Evolutionary conservation across 352 stramenopile species (phyloP).

Genomic region (Globisporangium irregulare): DNA sequence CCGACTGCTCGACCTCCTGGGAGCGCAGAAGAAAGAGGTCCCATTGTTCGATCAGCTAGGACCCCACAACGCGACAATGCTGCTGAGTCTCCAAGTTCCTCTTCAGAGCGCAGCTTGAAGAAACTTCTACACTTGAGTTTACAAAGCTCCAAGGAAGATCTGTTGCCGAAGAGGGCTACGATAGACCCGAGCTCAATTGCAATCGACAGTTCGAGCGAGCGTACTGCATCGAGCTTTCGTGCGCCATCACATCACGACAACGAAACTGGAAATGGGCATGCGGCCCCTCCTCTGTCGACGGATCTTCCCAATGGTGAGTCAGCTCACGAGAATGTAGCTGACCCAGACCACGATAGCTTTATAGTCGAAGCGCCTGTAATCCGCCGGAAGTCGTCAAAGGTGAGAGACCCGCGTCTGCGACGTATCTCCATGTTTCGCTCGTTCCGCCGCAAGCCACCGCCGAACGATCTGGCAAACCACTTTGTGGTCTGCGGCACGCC

Average conservation of each 20-base stretch:
- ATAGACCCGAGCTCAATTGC: not conserved
- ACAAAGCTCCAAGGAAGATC: not conserved
- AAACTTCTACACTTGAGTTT: not conserved
- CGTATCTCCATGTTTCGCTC: constrained; percentile 39
- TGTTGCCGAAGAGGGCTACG: not conserved
- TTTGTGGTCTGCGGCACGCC: constrained; percentile 71
- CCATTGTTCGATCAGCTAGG: not conserved
- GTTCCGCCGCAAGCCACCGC: constrained; percentile 25
- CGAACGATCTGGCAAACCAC: constrained; percentile 36
- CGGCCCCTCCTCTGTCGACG: not conserved
- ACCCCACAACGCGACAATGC: not conserved
- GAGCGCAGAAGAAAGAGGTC: not conserved
- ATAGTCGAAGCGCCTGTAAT: not conserved
- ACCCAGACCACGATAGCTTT: not conserved
- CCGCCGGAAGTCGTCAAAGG: not conserved
- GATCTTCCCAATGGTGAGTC: not conserved
- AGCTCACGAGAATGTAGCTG: not conserved
- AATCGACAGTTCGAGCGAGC: not conserved
- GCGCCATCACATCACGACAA: not conserved
- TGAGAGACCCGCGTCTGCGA: constrained; percentile 17
- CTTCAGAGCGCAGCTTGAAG: not conserved
- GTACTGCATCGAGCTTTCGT: not conserved
- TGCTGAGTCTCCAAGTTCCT: not conserved
- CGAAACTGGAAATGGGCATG: not conserved
- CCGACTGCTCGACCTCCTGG: constrained; percentile 4